A percentile compares a stretch with the other conserved stretches of the same genome.
phyloP scores from a whole-genome alignment of 2,329 filamentous ascomycete species.

The Hymenotorrendiella dingleyae region DNA sequence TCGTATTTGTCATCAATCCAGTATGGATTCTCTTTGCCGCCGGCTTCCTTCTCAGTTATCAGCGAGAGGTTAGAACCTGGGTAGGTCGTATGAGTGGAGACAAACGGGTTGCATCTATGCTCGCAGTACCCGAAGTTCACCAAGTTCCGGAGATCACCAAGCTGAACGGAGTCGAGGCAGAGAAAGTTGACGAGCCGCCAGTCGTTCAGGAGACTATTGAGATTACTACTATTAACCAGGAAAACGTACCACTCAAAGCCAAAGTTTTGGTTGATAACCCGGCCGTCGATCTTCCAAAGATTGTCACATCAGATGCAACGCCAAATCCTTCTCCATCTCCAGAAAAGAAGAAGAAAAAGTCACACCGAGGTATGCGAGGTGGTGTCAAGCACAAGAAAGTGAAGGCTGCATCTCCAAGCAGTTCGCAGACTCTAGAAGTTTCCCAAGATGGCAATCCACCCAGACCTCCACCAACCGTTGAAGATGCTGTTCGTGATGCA shows the following conservation, averaged over 20 bases:
- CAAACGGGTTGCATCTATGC: constrained; percentile 22
- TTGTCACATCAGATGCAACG: constrained; percentile 16
- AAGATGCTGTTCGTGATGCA: constrained; percentile 53
- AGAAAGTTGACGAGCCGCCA: constrained; percentile 9
- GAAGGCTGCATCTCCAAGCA: constrained; percentile 30
- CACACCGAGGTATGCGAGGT: constrained; percentile 65
- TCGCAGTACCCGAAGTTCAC: constrained; percentile 8
- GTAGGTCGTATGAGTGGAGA: constrained; percentile 25
- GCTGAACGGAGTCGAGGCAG: constrained; percentile 6
- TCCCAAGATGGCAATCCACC: constrained; percentile 35
- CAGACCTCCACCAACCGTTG: constrained; percentile 41
- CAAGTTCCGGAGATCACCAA: constrained; percentile 1
- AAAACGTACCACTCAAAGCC: not conserved
- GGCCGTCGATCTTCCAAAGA: constrained; percentile 1
- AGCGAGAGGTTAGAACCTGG: constrained; percentile 25
- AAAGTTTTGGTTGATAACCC: not conserved
- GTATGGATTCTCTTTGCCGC: constrained; percentile 31
- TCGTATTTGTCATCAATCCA: constrained; percentile 53
- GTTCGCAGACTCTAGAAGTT: constrained; percentile 1
- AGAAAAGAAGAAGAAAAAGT: constrained; percentile 54
- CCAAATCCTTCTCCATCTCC: constrained; percentile 32
- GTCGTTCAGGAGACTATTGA: constrained; percentile 6
- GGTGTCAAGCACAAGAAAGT: constrained; percentile 60
- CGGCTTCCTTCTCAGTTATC: constrained; percentile 19
- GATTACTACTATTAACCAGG: not conserved